phyloP scores from a whole-genome alignment of 139 green algal genomes.

The Pedinophyceae sp. region DNA sequence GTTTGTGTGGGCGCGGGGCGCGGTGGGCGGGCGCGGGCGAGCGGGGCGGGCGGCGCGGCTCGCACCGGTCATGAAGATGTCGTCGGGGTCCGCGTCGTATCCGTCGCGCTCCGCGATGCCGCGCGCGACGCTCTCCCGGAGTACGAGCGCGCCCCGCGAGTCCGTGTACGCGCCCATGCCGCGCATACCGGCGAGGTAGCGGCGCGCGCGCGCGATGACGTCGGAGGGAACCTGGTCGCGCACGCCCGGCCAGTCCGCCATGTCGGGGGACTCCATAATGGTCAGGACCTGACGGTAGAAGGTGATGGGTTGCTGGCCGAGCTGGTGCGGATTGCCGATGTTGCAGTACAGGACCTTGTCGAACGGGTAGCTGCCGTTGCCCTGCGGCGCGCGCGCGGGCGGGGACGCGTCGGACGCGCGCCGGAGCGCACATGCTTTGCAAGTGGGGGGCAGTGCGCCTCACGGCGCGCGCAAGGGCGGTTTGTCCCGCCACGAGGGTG shows the following conservation, averaged over 20 bases:
- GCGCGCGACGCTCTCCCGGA: slow-evolving; percentile 42
- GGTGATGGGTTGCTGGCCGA: slow-evolving; percentile 83
- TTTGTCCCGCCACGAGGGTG: too few relatives aligned
- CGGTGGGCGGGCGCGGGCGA: too few relatives aligned
- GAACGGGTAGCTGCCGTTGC: slow-evolving; percentile 41
- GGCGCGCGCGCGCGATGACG: slow-evolving; percentile 48
- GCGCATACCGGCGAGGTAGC: slow-evolving; percentile 50
- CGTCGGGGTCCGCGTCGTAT: slow-evolving; percentile 35
- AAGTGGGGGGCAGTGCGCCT: too few relatives aligned
- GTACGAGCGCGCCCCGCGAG: slow-evolving; percentile 38
- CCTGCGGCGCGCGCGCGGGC: too few relatives aligned
- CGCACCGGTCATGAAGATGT: slow-evolving; percentile 72
- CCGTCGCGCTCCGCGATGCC: slow-evolving; percentile 60
- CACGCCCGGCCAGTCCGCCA: slow-evolving; percentile 49
- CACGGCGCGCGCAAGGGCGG: too few relatives aligned
- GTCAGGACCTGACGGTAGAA: slow-evolving; percentile 73
- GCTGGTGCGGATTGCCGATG: slow-evolving; percentile 61
- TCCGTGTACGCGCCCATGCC: slow-evolving; percentile 79
- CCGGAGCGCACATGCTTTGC: too few relatives aligned
- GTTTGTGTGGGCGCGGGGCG: too few relatives aligned
- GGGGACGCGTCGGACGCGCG: too few relatives aligned
- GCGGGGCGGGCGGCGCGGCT: too few relatives aligned
- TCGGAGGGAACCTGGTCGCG: slow-evolving; percentile 61
- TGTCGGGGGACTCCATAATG: slow-evolving; percentile 15
- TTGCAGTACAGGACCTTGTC: slow-evolving; percentile 67